A percentile compares a stretch with the other conserved stretches of the same genome.
phyloP scores from a whole-genome alignment of 768 basidiomycete species.

The Hortiboletus flavorubellus region DNA sequence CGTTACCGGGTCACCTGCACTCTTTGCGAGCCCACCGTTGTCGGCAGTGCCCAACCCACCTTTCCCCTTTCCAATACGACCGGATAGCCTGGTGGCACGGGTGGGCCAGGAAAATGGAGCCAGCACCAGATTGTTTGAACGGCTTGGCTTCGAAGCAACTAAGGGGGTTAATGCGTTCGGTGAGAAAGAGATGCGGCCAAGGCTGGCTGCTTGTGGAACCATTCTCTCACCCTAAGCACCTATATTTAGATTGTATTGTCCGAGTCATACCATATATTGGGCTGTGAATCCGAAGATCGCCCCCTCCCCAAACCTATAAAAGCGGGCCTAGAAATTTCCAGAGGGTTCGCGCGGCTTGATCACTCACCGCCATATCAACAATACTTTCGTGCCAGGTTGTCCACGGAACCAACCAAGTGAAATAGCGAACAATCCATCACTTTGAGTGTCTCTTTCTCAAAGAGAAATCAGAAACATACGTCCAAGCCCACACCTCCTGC shows the following conservation, averaged over 20 bases:
- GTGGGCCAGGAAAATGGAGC: constrained; percentile 67
- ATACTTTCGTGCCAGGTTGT: neutral
- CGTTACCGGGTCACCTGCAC: constrained; percentile 45
- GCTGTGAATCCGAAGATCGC: no score
- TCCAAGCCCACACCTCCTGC: no score
- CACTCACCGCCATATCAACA: constrained; percentile 12
- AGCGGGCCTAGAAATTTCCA: neutral
- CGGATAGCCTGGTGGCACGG: constrained; percentile 57
- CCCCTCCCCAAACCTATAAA: constrained; percentile 7
- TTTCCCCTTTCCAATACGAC: constrained; percentile 42
- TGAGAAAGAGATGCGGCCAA: constrained; percentile 75
- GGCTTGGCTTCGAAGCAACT: constrained; percentile 69
- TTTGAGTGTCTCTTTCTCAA: neutral
- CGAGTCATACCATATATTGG: constrained; percentile 11
- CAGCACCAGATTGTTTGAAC: constrained; percentile 70
- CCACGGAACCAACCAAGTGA: neutral
- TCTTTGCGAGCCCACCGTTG: constrained; percentile 10
- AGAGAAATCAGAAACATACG: no score
- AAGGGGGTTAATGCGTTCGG: constrained; percentile 71
- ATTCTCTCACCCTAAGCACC: constrained; percentile 1
- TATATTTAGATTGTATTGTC: constrained; percentile 12
- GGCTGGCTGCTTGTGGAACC: no score
- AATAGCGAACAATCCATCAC: neutral
- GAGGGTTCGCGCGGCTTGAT: constrained; percentile 1
- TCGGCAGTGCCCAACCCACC: constrained; percentile 26